Conservation (phyloP, 768 basidiomycete genomes). For the Boletales sp. region DNA sequence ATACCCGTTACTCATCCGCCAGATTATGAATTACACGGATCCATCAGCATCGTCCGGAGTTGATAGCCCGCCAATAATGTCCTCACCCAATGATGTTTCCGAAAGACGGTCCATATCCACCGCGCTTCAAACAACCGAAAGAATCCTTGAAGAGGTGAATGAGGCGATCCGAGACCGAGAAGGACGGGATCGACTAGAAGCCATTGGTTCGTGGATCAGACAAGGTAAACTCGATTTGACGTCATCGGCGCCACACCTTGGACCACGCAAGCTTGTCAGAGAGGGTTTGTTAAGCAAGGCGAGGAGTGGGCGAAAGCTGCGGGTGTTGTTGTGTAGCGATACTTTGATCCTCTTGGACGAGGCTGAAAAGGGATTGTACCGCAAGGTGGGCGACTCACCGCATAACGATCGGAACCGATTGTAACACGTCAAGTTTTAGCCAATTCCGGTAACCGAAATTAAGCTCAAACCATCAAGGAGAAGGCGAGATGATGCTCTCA, state of each 20-base stretch:
- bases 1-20: slow-evolving; percentile 87
- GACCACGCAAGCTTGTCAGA: slow-evolving; percentile 71
- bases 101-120: slow-evolving; percentile 55
- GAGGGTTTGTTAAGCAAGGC: slow-evolving; percentile 78
- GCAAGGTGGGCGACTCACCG: slow-evolving; percentile 55
- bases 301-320: slow-evolving; percentile 78
- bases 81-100: slow-evolving; percentile 23
- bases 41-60: slow-evolving; percentile 7
- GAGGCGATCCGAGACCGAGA: slow-evolving; percentile 86
- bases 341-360: slow-evolving; percentile 84
- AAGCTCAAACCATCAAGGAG: no score
- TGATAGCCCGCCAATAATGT: no score
- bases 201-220: slow-evolving; percentile 84
- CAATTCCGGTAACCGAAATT: no score
- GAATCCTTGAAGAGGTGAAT: slow-evolving; percentile 77
- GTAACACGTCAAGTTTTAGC: no score
- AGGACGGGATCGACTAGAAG: slow-evolving; percentile 67
- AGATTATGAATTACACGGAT: slow-evolving; percentile 81
- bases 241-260: slow-evolving; percentile 82
- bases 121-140: slow-evolving; percentile 64
- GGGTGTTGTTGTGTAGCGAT: slow-evolving; percentile 83
- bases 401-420: no score
- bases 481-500: no score
- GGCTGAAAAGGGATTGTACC: slow-evolving; percentile 64
- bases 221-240: slow-evolving; percentile 86